phyloP scores from a whole-genome alignment of 352 stramenopile species.

The Lagenidium giganteum region DNA sequence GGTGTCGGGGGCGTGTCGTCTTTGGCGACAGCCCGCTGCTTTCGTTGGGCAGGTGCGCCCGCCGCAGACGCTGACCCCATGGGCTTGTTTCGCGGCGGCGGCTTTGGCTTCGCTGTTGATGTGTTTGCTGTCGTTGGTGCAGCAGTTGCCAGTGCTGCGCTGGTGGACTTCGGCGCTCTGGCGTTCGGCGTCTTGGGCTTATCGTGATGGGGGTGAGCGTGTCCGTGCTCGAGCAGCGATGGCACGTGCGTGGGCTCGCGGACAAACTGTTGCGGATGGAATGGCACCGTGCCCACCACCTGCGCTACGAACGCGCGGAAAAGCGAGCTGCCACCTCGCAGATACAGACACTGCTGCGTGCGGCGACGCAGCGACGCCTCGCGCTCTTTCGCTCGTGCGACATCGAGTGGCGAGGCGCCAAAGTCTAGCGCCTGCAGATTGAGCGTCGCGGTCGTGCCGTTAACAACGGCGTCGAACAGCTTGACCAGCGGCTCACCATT shows the following conservation, averaged over 20 bases:
- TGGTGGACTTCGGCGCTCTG: neutral
- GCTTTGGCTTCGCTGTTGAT: too few relatives aligned
- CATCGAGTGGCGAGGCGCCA: slow-evolving; percentile 25
- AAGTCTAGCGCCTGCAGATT: slow-evolving; percentile 47
- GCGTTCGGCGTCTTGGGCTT: too few relatives aligned
- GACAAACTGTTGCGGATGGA: slow-evolving; percentile 30
- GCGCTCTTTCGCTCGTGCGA: slow-evolving; percentile 25
- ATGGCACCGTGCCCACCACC: slow-evolving; percentile 37
- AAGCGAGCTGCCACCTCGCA: slow-evolving; percentile 35
- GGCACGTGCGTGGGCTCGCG: too few relatives aligned
- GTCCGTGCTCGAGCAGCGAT: too few relatives aligned
- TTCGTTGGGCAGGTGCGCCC: too few relatives aligned
- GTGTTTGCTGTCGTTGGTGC: neutral
- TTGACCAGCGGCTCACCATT: slow-evolving; percentile 41
- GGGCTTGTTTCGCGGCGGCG: too few relatives aligned
- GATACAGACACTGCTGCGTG: slow-evolving; percentile 49
- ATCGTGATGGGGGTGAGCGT: too few relatives aligned
- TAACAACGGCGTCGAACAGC: slow-evolving; percentile 38
- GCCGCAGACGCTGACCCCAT: too few relatives aligned
- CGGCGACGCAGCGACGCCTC: slow-evolving; percentile 33
- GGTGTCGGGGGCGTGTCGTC: too few relatives aligned
- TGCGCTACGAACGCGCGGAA: slow-evolving; percentile 38
- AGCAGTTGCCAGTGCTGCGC: neutral
- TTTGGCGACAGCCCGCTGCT: too few relatives aligned
- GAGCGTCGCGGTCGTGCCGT: slow-evolving; percentile 30